Percentiles rank a stretch among this genome's conserved stretches.
Conservation (phyloP, 1,139 yeast genomes). For the Hemisphaericaspora xylanilytica region DNA sequence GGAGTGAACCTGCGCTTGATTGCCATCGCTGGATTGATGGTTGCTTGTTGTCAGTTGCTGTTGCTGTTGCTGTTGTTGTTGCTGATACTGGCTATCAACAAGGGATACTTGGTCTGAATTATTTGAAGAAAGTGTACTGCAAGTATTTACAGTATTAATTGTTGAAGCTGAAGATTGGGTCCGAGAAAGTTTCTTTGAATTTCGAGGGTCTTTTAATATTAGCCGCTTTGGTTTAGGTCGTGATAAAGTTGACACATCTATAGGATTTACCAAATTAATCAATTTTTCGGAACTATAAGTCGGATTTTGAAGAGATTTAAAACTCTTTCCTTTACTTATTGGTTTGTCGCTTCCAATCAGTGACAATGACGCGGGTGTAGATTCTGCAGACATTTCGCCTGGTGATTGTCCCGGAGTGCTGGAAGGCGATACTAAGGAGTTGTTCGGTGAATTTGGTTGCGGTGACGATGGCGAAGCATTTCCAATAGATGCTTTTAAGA, state of each 20-base stretch:
- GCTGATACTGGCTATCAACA: slow-evolving; percentile 7
- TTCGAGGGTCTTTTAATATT: slow-evolving; percentile 50
- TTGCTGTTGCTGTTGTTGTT: slow-evolving; percentile 8
- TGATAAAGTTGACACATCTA: slow-evolving; percentile 67
- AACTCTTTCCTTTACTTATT: slow-evolving; percentile 23
- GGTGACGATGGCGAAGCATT: slow-evolving; percentile 17
- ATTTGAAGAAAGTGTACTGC: slow-evolving; percentile 34
- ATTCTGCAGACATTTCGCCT: slow-evolving; percentile 9
- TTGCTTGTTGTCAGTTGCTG: no score
- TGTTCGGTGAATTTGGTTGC: slow-evolving; percentile 9
- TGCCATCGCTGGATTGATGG: no score
- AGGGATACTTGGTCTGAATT: slow-evolving; percentile 27
- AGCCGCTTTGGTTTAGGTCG: slow-evolving; percentile 67
- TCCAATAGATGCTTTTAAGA: slow-evolving; percentile 56
- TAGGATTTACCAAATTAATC: slow-evolving; percentile 65
- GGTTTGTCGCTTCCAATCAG: slow-evolving; percentile 13
- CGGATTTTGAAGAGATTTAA: slow-evolving; percentile 26
- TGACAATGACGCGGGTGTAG: slow-evolving; percentile 8
- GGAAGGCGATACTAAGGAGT: slow-evolving; percentile 4
- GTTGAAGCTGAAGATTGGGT: slow-evolving; percentile 56
- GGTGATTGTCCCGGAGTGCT: slow-evolving; percentile 11
- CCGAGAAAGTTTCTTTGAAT: slow-evolving; percentile 35
- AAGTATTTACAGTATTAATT: slow-evolving; percentile 34
- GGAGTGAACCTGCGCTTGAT: no score
- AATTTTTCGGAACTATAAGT: slow-evolving; percentile 51